phyloP scores from a whole-genome alignment of 1,284 basidiomycete genomes.

The Coniferiporia sulphurascens region DNA sequence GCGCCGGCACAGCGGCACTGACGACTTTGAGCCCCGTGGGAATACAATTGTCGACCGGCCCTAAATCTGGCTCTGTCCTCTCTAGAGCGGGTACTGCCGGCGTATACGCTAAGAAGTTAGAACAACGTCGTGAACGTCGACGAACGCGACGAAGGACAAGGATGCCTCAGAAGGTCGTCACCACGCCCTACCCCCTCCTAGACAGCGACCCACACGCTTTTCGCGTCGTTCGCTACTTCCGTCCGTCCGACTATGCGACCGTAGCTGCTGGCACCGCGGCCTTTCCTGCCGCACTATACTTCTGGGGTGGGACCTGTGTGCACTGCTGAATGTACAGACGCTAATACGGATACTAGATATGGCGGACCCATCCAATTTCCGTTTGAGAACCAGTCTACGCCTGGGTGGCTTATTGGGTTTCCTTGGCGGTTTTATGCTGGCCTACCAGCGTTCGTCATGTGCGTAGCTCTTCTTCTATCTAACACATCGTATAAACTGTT shows the following conservation, averaged over 20 bases:
- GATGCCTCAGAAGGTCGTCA: constrained; percentile 70
- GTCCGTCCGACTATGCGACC: constrained; percentile 80
- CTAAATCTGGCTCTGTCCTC: neutral
- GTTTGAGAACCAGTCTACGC: constrained; percentile 36
- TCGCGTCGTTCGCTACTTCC: constrained; percentile 88
- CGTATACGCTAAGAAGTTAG: neutral
- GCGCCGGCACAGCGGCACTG: neutral
- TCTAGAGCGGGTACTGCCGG: no score
- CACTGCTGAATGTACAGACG: constrained; percentile 6
- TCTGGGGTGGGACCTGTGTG: constrained; percentile 54
- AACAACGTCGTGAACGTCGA: neutral
- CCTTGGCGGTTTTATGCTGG: constrained; percentile 87
- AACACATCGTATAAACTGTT: constrained; percentile 2
- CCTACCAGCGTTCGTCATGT: constrained; percentile 90
- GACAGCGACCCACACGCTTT: constrained; percentile 90
- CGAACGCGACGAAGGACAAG: constrained; percentile 21
- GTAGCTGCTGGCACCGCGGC: constrained; percentile 82
- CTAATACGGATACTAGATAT: constrained; percentile 33
- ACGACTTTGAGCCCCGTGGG: neutral
- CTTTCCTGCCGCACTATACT: constrained; percentile 71
- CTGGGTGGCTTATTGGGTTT: constrained; percentile 59
- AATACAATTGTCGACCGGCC: neutral
- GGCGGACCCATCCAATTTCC: constrained; percentile 36
- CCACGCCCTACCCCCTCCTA: constrained; percentile 78
- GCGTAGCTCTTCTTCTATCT: constrained; percentile 31